Base-by-base conservation (phyloP, 352 stramenopile genomes). In the Globisporangium rhizosaccharum region DNA sequence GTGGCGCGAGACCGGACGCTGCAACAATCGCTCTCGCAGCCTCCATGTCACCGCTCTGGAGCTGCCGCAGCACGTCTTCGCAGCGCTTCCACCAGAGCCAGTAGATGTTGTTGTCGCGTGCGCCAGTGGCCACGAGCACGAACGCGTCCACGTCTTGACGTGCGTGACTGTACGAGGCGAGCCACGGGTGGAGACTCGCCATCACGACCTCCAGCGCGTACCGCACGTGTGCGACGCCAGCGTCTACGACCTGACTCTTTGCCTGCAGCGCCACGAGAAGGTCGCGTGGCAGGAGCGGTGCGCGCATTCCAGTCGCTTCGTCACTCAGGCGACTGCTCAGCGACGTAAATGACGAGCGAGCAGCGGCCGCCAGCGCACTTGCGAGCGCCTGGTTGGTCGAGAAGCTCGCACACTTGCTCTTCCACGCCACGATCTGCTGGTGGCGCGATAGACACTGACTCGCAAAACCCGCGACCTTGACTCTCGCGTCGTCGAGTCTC, bases 371-470 rank as follows among this genome's bases (percentile, higher is more conserved):
- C 37, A 55, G 17, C 23, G 46, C 44, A 23, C n/a, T 63, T 8
- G 9, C 57, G 30, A 48, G 36, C n/a, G 23, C 18, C n/a, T 58
- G 30, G 4, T 54, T 49, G 28, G 55, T 61, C 25, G 56, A 55
- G 8, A 79, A 76, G 3, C 5, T 56, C 28, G 67, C 52, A 26
- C 59, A 62, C 60, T 72, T 73, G 28, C 63, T 36, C 36, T 59
- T 69, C 72, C 67, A 88, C 37, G 33, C 33, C 56, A 73, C 56
- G 42, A 88, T 77, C 58, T 90, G 75, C 45, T 61, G 60, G 49
- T 88, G 75, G 39, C 71, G 72, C 57, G 66, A 51, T n/a, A 69
- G 54, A 41, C 79, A 89, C 58, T 87, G 69, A 3, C 68, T 66
- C 14, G 58, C 69, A 58, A 89, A 87, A 20, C 51, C 51, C 3